Evolutionary conservation across 768 basidiomycete genomes (phyloP), one percentile per base, ranked within the genome.

Genomic region (Hericium erinaceus): DNA sequence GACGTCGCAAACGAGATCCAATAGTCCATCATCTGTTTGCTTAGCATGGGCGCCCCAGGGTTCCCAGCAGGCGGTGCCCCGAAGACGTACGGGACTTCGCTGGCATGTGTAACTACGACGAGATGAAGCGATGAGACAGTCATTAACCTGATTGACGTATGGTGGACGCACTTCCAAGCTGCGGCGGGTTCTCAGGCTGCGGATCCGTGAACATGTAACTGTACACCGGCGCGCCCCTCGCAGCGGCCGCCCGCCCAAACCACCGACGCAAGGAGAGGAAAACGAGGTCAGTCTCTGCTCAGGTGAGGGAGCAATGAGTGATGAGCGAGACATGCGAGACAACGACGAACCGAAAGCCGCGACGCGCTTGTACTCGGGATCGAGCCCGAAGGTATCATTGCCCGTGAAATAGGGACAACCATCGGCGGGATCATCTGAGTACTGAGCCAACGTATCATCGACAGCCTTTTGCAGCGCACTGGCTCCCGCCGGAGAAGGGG

Each of bases 391-490:
- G 0, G 75, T 75, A 18, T 75, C 64, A 57, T 73, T 70, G 5
- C 78, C 77, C 1, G 78, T 80, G 16, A 68, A 69, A 59, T 72
- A 80, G 0, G 79, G 79, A 0, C 75, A 74, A 1, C 79, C 79
- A 28, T 69, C 58, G 15, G 74, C 64, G 26, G 78, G 74, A 39
- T 67, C 64, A 56, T 76, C 66, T 0, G 77, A 77, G 61, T 80
- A 80, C 2, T 76, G 60, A 18, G 72, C 57, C 1, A 77, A 57
- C 0, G 77, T 28, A 13, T 57, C 60, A 7, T 70, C 62, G 2
- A 67, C 61, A 1, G 67, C 33, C 2, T 33, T 7, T 33, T 8
- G 9, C 33, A 33, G 33, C 6, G 33, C 33, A 7, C 9, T 10
- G 7, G 33, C 8, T 10, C 33, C 33, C 33, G 33, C 33, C 33